Evolutionary conservation across 2,329 filamentous ascomycete species (phyloP).

Genomic region (Sporothrix pseudoabietina): DNA sequence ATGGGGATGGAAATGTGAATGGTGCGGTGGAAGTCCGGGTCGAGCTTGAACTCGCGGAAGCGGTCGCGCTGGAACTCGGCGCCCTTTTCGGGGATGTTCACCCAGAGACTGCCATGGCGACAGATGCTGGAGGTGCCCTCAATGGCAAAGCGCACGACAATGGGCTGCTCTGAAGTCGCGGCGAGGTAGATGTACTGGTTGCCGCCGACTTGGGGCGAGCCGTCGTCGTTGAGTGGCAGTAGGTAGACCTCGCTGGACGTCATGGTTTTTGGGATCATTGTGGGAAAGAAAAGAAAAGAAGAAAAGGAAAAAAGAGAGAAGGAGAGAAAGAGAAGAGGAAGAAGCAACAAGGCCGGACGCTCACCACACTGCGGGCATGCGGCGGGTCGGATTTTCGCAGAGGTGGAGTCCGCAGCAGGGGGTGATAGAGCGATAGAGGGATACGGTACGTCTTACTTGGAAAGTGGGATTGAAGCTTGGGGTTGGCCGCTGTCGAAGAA

Average conservation of each 20-base stretch:
- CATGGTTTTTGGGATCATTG: slow-evolving; percentile 63
- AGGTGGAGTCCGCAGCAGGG: slow-evolving; percentile 22
- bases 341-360: background rate
- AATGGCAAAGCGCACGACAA: slow-evolving; percentile 84
- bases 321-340: background rate
- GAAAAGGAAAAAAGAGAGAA: background rate
- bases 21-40: slow-evolving; percentile 88
- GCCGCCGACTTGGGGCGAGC: slow-evolving; percentile 77
- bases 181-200: slow-evolving; percentile 92
- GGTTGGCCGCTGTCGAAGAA: background rate
- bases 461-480: slow-evolving; percentile 10
- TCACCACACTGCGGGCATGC: slow-evolving; percentile 7
- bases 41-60: slow-evolving; percentile 89
- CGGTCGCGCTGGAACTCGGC: slow-evolving; percentile 73
- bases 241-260: slow-evolving; percentile 76
- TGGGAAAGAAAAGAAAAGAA: slow-evolving; percentile 28
- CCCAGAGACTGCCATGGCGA: slow-evolving; percentile 90
- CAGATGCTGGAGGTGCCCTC: slow-evolving; percentile 96
- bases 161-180: slow-evolving; percentile 69
- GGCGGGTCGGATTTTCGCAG: slow-evolving; percentile 15
- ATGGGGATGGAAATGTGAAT: slow-evolving; percentile 90
- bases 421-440: too few species aligned
- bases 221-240: slow-evolving; percentile 87
- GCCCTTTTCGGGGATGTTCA: slow-evolving; percentile 84
- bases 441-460: slow-evolving; percentile 1